These are phyloP conservation scores for Populus hybrid DNA, from an alignment of 441 rosid genomes.

Conservation along the genomic window DNA sequence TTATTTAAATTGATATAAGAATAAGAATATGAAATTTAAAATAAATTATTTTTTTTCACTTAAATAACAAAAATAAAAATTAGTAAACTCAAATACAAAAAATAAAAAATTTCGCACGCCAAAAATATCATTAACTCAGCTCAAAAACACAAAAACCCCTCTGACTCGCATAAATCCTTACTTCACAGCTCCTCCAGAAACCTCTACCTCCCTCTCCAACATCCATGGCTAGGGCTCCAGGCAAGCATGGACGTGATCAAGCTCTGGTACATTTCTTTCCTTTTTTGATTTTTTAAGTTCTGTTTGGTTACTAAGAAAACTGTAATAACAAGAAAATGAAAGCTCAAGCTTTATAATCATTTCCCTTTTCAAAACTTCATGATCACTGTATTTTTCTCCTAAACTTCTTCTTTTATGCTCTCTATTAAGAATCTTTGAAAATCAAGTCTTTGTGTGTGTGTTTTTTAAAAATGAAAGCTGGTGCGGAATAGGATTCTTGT, in stretches of 20 bases:
- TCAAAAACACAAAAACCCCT: not conserved
- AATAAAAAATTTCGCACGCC: not conserved
- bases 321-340: not conserved
- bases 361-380: not conserved
- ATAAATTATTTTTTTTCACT: not conserved
- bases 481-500: not conserved
- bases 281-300: not conserved
- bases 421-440: not conserved
- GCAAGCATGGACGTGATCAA: slow-evolving; percentile 66
- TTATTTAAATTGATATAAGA: too few relatives aligned
- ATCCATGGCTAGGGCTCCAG: slow-evolving; percentile 39
- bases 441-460: not conserved
- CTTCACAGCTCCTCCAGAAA: slow-evolving; percentile 17
- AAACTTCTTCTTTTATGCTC: not conserved
- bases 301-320: not conserved
- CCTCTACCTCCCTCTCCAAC: slow-evolving; percentile 17
- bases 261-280: slow-evolving; percentile 40
- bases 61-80: not conserved
- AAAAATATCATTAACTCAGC: not conserved
- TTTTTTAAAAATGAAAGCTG: not conserved
- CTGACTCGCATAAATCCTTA: not conserved
- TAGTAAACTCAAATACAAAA: not conserved
- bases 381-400: not conserved
- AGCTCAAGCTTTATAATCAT: not conserved
- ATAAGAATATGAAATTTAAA: too few relatives aligned